Evolutionary conservation across 148 eudicot species (phyloP).

Genomic region (Fagopyrum homotropicum): DNA sequence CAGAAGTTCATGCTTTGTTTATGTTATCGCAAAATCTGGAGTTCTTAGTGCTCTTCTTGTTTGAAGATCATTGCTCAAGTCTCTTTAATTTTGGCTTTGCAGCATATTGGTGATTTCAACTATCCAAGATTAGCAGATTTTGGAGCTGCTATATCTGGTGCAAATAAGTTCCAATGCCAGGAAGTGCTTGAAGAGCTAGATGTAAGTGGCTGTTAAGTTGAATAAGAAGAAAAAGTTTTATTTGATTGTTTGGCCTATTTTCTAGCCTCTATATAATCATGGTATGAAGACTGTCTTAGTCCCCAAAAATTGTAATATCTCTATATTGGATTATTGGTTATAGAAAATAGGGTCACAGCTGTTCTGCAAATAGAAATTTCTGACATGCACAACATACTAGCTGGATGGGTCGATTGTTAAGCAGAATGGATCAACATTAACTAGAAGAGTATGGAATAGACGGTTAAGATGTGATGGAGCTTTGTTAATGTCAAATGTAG

Average conservation of each 20-base stretch:
- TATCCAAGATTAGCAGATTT: slow-evolving; percentile 96
- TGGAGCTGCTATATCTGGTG: slow-evolving; percentile 99
- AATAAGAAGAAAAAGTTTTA: not conserved
- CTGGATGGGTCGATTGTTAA: not conserved
- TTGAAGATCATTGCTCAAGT: slow-evolving; percentile 9
- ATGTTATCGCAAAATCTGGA: not conserved
- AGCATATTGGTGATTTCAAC: slow-evolving; percentile 95
- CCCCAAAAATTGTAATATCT: not conserved
- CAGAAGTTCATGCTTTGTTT: not conserved
- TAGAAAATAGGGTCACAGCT: not conserved
- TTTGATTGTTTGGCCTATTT: not conserved
- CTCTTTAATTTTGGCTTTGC: slow-evolving; percentile 23
- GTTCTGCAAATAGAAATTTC: not conserved
- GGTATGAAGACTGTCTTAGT: not conserved
- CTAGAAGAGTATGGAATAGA: too few relatives aligned
- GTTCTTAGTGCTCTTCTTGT: not conserved
- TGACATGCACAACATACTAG: not conserved
- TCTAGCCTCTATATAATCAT: not conserved
- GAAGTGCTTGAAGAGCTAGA: slow-evolving; percentile 96
- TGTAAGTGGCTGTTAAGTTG: slow-evolving; percentile 43
- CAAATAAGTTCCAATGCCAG: slow-evolving; percentile 68
- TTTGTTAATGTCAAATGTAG: too few relatives aligned
- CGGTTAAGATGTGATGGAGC: too few relatives aligned
- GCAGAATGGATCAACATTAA: too few relatives aligned
- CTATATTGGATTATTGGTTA: not conserved